These are phyloP conservation scores for Anisodus tanguticus DNA, from an alignment of 257 asterid genomes.

Conservation along the genomic window DNA sequence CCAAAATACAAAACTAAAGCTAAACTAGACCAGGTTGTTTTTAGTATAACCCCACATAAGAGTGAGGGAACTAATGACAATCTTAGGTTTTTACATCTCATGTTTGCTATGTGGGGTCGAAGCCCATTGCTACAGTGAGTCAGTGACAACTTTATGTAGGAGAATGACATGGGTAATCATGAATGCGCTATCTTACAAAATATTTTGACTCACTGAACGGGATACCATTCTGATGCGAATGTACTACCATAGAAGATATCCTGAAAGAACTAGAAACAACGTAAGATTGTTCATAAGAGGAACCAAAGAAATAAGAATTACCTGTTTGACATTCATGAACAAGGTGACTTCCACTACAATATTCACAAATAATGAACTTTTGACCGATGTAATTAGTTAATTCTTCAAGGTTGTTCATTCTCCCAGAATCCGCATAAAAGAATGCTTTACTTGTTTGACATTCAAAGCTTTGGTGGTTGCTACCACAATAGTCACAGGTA, in stretches of 20 bases:
- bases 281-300: too few relatives aligned
- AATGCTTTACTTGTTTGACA: too few relatives aligned
- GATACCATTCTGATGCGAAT: neutral
- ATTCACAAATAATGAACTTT: too few relatives aligned
- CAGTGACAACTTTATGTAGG: neutral
- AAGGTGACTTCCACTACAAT: too few relatives aligned
- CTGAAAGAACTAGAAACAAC: neutral
- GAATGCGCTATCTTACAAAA: neutral
- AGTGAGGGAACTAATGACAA: neutral
- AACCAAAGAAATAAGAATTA: too few relatives aligned
- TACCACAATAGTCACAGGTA: too few relatives aligned
- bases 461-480: too few relatives aligned
- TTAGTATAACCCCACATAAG: neutral
- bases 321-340: too few relatives aligned
- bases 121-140: neutral
- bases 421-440: too few relatives aligned
- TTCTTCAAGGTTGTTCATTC: too few relatives aligned
- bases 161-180: slow-evolving; percentile 4
- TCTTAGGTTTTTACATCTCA: neutral
- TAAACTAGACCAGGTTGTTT: neutral
- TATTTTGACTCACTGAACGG: neutral
- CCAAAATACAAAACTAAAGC: neutral
- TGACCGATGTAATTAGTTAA: too few relatives aligned
- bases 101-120: slow-evolving; percentile 4
- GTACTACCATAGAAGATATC: neutral